Evolutionary conservation across 805 yeast species (phyloP).

Genomic region (Pichia insulana): DNA sequence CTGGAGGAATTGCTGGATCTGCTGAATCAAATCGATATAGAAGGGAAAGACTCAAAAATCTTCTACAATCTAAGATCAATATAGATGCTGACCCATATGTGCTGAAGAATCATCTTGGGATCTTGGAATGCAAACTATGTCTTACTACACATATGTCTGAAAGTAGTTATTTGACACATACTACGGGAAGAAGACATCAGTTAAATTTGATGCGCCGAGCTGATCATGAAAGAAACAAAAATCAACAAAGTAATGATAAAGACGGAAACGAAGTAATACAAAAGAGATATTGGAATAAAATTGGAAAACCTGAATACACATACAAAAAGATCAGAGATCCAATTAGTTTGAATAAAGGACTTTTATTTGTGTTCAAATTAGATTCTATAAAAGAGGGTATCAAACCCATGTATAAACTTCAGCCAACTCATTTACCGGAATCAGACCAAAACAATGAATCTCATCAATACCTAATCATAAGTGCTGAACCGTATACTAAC

Average conservation of each 20-base stretch:
- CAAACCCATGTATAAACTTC: conserved; percentile 61
- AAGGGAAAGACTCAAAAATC: conserved; percentile 56
- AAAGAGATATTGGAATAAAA: conserved; percentile 45
- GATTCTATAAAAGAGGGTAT: conserved; percentile 37
- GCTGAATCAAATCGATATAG: conserved; percentile 64
- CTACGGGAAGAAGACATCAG: conserved; percentile 79
- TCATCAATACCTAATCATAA: conserved; percentile 64
- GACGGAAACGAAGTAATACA: not conserved
- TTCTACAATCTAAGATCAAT: conserved; percentile 43
- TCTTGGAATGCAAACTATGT: conserved; percentile 78
- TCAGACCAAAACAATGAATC: conserved; percentile 36
- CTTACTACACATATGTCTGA: conserved; percentile 74
- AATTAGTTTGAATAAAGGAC: conserved; percentile 48
- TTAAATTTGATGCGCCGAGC: conserved; percentile 59
- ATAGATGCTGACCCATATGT: conserved; percentile 73
- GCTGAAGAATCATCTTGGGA: conserved; percentile 73
- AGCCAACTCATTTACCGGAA: conserved; percentile 67
- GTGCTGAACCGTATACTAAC: conserved; percentile 89
- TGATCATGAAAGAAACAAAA: conserved; percentile 25
- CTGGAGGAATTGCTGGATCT: conserved; percentile 79
- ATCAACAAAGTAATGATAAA: conserved; percentile 12
- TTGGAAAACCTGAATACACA: conserved; percentile 68
- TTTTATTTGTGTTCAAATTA: conserved; percentile 52
- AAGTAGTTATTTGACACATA: conserved; percentile 73
- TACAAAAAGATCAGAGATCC: conserved; percentile 64